phyloP scores from a whole-genome alignment of 1,139 yeast genomes.

The Pichia sp. region DNA sequence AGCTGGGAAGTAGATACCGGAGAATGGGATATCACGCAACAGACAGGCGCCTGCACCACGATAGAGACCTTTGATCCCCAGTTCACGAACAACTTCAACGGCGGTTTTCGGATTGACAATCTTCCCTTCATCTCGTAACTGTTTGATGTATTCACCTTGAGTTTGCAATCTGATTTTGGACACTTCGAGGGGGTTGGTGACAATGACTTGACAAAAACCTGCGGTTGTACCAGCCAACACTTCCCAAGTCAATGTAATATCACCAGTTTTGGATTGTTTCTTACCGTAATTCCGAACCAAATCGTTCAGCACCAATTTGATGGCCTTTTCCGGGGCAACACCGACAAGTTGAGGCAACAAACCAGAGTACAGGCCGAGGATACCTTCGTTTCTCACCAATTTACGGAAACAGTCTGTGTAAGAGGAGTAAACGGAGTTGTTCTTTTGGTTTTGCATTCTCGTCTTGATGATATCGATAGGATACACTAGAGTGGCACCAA shows the following conservation, averaged over 20 bases:
- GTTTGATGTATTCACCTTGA: conserved; percentile 66
- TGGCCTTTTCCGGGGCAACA: conserved; percentile 98
- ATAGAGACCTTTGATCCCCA: conserved; percentile 85
- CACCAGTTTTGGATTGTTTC: conserved; percentile 47
- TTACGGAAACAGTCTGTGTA: conserved; percentile 85
- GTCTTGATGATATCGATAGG: conserved; percentile 97
- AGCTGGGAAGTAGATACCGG: conserved; percentile 97
- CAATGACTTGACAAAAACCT: conserved; percentile 95
- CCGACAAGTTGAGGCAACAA: conserved; percentile 94
- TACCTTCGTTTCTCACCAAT: conserved; percentile 75
- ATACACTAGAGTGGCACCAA: conserved; percentile 97
- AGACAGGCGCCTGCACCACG: conserved; percentile 93
- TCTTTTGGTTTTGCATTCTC: conserved; percentile 95
- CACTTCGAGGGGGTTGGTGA: conserved; percentile 95
- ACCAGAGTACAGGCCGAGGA: conserved; percentile 90
- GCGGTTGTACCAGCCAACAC: conserved; percentile 89
- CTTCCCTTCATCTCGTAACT: conserved; percentile 33
- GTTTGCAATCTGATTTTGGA: conserved; percentile 95
- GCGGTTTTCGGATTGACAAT: conserved; percentile 49
- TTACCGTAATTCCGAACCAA: conserved; percentile 75
- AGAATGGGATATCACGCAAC: conserved; percentile 93
- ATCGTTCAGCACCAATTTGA: conserved; percentile 93
- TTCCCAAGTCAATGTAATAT: conserved; percentile 70
- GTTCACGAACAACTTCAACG: conserved; percentile 66
- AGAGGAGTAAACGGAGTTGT: conserved; percentile 68